Base-by-base conservation (phyloP, 306 rosid genomes). In the Rosa rugosa region DNA sequence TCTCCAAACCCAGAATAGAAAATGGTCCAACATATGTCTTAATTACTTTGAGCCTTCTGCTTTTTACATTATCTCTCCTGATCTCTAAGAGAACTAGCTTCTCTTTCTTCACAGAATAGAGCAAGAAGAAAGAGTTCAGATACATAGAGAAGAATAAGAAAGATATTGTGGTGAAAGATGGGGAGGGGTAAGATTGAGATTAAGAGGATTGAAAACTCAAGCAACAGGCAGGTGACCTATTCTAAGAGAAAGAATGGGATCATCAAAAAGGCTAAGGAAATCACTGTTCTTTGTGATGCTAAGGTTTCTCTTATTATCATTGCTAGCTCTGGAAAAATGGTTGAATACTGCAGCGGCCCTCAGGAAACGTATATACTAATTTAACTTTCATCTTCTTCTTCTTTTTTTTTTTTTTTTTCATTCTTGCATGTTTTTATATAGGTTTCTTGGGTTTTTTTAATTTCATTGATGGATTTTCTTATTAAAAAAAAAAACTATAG, bases 151-250 rank as follows among this genome's bases (percentile, higher is more conserved):
- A 6, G 17, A 8, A 42, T 6, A 42, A 23, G 6, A 60, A 14
- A 60, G 66, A 50, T 50, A 50, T 16, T 50, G 20, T 13, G 16
- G 36, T 23, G 36, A 62, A 12, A 81, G 80, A 92, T 94, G 99
- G 99, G 99, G 64, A 91, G 99, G 64, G 99, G 99, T 17, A 94
- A 94, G 95, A 92, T 94, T 74, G 99, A 94, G 91, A 94, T 94
- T 53, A 94, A 91, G 84, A 92, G 95, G 80, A 94, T 91, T 46
- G 97, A 94, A 87, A 94, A 92, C 87, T 79, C 92, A 59, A 92
- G 77, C 83, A 92, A 88, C 89, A 94, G 99, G 80, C 90, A 84
- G 59, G 97, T 92, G 49, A 92, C 97, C 9, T 94, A 87, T 49
- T 79, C 97, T 11, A 94, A 92, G 97, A 94, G 99, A 59, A 94